Evolutionary conservation across 2,329 filamentous ascomycete genomes (phyloP), one percentile per base, ranked within the genome.

Genomic region (Davidsoniella eucalypti): DNA sequence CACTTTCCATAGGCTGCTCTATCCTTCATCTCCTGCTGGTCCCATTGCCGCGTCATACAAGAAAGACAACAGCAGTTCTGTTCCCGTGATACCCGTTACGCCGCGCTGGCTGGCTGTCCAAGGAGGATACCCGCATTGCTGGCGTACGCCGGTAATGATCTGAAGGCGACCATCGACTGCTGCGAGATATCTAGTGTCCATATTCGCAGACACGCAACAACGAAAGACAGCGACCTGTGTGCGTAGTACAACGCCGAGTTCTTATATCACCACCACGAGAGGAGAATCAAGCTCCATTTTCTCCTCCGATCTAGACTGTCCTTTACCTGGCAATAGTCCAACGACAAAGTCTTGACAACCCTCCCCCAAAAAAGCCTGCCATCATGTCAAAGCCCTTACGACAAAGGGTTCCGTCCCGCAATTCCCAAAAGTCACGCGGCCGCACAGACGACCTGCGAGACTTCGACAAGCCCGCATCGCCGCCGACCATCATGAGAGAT

Each of bases 401-500:
- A 36, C 40, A 54, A 12, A 51, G 50, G n/a, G 36, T 50, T 29
- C 46, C 43, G 9, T 47, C 44, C 10, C 53, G 41, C 8, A 47
- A 26, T 25, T 56, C 54, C 0, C 45, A 48, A 14, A 36, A 21
- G 16, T 52, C 53, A 4, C 43, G 51, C 9, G 50, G 54, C 4
- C 47, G 53, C 23, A 49, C 51, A 12, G 49, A 44, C 21, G 51
- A 55, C 8, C 21, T 55, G 41, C 21, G 25, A 10, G 55, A 56
- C 37, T 54, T 54, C 12, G 33, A 49, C 12, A 43, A 23, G 7
- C 39, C 41, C 43, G 36, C 50, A n/a, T 47, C 47, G 39, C 17
- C 45, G 37, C 43, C 49, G 18, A 39, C 18, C 8, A n/a, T 55
- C 21, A 61, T 68, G 55, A 71, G 69, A 57, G 74, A 79, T 54